Conservation (phyloP, 2,329 filamentous ascomycete genomes). For the Neofusicoccum cordaticola region DNA sequence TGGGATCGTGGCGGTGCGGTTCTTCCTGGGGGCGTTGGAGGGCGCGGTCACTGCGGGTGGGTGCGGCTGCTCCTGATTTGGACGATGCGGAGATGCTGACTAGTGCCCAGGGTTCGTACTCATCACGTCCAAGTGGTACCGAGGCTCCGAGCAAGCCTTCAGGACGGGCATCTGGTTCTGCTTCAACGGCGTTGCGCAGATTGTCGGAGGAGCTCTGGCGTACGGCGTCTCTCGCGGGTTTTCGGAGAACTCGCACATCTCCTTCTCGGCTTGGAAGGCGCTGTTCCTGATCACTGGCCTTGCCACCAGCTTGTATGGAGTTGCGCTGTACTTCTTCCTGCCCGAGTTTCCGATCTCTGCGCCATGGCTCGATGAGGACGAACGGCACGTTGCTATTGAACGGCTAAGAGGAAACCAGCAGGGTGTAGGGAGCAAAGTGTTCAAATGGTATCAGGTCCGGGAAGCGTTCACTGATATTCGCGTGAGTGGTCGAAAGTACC, state of each 20-base stretch:
- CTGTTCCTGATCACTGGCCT: neutral
- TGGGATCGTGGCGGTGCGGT: slow-evolving; percentile 52
- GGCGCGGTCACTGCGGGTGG: slow-evolving; percentile 47
- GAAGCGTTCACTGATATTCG: slow-evolving; percentile 15
- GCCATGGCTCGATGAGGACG: slow-evolving; percentile 54
- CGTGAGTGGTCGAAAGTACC: neutral
- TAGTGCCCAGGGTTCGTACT: slow-evolving; percentile 33
- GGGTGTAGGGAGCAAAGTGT: slow-evolving; percentile 23
- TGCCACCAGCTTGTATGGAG: neutral
- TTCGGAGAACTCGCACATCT: slow-evolving; percentile 47
- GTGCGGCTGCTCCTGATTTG: neutral
- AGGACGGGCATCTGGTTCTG: slow-evolving; percentile 29
- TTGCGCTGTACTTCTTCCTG: slow-evolving; percentile 46
- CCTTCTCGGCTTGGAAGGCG: slow-evolving; percentile 51
- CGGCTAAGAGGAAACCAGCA: slow-evolving; percentile 44
- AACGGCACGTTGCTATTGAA: slow-evolving; percentile 59
- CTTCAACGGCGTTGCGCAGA: slow-evolving; percentile 21
- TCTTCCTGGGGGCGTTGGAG: slow-evolving; percentile 67
- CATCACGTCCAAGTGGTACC: slow-evolving; percentile 62
- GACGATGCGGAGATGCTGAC: too few species aligned
- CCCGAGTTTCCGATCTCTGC: slow-evolving; percentile 64
- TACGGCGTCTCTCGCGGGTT: slow-evolving; percentile 29
- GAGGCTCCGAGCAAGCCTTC: slow-evolving; percentile 55
- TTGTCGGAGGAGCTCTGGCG: slow-evolving; percentile 22
- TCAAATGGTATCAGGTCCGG: slow-evolving; percentile 13